Evolutionary conservation across 768 basidiomycete species (phyloP), one percentile per base, ranked within the genome.

Genomic region (Leucocoprinus sp.): DNA sequence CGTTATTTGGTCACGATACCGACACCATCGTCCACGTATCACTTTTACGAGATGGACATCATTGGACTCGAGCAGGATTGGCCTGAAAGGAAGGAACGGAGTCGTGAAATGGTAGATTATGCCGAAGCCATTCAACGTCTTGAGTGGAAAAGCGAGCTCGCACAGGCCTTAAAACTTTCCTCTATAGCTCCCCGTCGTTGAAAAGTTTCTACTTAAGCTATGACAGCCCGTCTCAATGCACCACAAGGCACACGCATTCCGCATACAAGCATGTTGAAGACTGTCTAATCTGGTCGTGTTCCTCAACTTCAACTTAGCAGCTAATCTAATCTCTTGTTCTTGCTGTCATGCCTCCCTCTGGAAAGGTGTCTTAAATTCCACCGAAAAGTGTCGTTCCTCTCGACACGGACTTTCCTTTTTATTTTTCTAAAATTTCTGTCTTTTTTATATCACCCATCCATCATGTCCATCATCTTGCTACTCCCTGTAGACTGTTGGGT

Each of bases 1-100:
- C 82, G 87, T 57, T 90, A 76, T 66, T 84, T 92, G 40, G 84
- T 78, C 43, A 91, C 89, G 37, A 85, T 88, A 63, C 77, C 81
- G 50, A 76, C 83, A 33, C 77, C 82, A 27, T 77, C 86, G 42
- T 75, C 84, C 43, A 92, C 80, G 29, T 92, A 90, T 66, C 89
- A 92, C 65, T 90, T 92, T 54, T 92, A 85, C 67, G 89, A 92
- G 63, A 75, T 92, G 56, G 89, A 92, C 64, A 87, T 90, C 38
- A 70, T 75, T 12, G 68, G 66, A 31, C 76, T 92, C 47, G 89
- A 90, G 54, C 69, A 76, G 51, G 80, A 85, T 50, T 92, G 89
- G 89, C 67, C 86, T 48, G 89, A 92, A 62, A 68, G 75, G 56
- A 72, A 78, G 53, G 88, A 92, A 67, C 79, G 89, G 50, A 72